Evolutionary conservation across 164 flowering plant species (phyloP), one percentile per base, ranked within the genome.

Genomic region (Chimonanthus praecox): DNA sequence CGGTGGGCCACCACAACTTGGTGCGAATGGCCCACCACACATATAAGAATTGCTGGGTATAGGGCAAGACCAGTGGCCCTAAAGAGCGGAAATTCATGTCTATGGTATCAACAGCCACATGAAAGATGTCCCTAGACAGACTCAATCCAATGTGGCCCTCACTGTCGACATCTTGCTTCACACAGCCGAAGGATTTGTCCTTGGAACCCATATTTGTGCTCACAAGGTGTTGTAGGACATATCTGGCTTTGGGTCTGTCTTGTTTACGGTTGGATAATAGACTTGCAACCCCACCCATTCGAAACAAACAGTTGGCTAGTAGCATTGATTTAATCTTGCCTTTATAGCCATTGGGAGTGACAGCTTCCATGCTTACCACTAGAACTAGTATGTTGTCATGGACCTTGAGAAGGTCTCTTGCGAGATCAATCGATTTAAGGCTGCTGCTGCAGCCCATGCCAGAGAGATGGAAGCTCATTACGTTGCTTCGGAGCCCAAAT

Each of bases 301-400:
- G 82, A 33, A 91, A 91, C 13, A 91, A 70, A 7, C 78, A 72
- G 82, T 89, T 89, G 46, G 87, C 65, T 18, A 91, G 47, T 7
- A 88, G 83, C 94, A 86, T 91, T 49, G 97, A 88, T 48, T 48
- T 48, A 11, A 49, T 65, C n/a, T 71, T 71, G 4, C 73, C 64
- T 4, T 33, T 13, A 60, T 71, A 54, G 7, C 73, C 65, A 13
- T 21, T 54, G 8, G 65, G n/a, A 6, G 60, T 71, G 7, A 71
- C 8, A 5, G 49, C 48, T 51, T 71, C 73, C 64, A 60, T 60
- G 49, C 65, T 54, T 18, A 71, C 49, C 10, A 71, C 65, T 43
- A 60, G n/a, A 33, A 49, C 73, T 45, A 44, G 10, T 15, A 65
- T 33, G 46, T 71, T 71, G 20, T 58, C 60, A 60, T 71, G 65